A percentile compares a stretch with the other conserved stretches of the same genome.
Evolutionary conservation across 306 rosid species (phyloP).

Genomic region (Glycine tomentella): DNA sequence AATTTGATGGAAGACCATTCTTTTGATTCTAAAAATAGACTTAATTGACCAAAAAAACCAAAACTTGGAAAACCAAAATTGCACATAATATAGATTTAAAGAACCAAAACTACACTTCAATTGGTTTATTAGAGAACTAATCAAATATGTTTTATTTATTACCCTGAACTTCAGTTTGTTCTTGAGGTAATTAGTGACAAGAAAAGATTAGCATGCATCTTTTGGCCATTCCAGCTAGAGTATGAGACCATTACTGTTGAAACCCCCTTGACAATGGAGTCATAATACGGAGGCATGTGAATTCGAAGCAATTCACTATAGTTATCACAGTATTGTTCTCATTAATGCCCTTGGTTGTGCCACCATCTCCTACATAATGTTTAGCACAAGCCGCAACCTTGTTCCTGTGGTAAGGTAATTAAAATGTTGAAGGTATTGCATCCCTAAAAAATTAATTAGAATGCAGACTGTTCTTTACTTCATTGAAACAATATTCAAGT

Average conservation of each 20-base stretch:
- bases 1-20: too few relatives aligned
- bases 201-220: slow-evolving; percentile 81
- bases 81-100: too few relatives aligned
- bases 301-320: slow-evolving; percentile 44
- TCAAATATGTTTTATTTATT: background rate
- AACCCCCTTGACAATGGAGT: slow-evolving; percentile 75
- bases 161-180: slow-evolving; percentile 53
- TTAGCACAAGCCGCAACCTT: slow-evolving; percentile 37
- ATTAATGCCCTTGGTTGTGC: slow-evolving; percentile 28
- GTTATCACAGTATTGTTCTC: slow-evolving; percentile 16
- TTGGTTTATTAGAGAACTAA: too few relatives aligned
- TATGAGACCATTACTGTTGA: slow-evolving; percentile 65
- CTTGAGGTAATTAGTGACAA: slow-evolving; percentile 74
- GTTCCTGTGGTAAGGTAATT: slow-evolving; percentile 10
- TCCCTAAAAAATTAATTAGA: too few relatives aligned
- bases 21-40: too few relatives aligned
- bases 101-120: too few relatives aligned
- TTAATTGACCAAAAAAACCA: too few relatives aligned
- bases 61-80: too few relatives aligned
- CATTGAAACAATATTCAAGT: background rate
- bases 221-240: slow-evolving; percentile 86
- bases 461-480: too few relatives aligned
- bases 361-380: slow-evolving; percentile 36
- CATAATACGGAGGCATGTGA: slow-evolving; percentile 83
- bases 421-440: background rate